Base-by-base conservation (phyloP, 257 asterid genomes). In the Nicotiana sylvestris region DNA sequence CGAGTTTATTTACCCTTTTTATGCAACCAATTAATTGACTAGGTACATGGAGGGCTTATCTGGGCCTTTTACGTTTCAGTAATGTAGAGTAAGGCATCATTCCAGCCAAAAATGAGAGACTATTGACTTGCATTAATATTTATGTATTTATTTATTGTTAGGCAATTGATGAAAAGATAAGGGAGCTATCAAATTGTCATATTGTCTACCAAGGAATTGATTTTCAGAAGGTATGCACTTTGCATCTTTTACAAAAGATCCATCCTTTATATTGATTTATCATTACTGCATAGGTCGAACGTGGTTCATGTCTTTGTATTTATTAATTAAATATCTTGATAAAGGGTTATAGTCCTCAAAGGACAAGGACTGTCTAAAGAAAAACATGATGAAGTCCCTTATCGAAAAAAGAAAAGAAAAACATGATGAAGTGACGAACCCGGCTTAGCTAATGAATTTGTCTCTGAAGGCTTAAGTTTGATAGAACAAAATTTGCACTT, bases 91-190 rank as follows among this genome's bases (percentile, higher is more conserved):
- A 51, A 76, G 64, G 43, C 33, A 27, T 76, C 64, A 5, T 51
- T 76, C 80, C 35, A 27, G 29, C 46, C 29, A 60, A 76, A 43
- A 46, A 51, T 29, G 80, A 51, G 64, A 51, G 46, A 21, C 27
- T 76, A 51, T 51, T 76, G 64, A 51, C 46, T 76, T 51, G 46
- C 64, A 29, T 61, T 76, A 76, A 29, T 29, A 29, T 29, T 51
- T 51, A 27, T 46, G 37, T 25, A 9, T 72, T 85, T 74, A 9
- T 43, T 9, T 76, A 57, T 85, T 88, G 82, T 86, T 80, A 96
- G 99, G 99, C 99, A 77, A 93, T 96, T 81, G 99, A 96, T 88
- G 99, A 93, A 89, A 96, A 92, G 93, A 96, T 96, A 69, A 87
- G 92, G 85, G 98, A 93, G 91, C 97, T 96, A 84, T 96, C 99